phyloP scores from a whole-genome alignment of 2,329 filamentous ascomycete genomes.

The Hymenoscyphus fraxineus region DNA sequence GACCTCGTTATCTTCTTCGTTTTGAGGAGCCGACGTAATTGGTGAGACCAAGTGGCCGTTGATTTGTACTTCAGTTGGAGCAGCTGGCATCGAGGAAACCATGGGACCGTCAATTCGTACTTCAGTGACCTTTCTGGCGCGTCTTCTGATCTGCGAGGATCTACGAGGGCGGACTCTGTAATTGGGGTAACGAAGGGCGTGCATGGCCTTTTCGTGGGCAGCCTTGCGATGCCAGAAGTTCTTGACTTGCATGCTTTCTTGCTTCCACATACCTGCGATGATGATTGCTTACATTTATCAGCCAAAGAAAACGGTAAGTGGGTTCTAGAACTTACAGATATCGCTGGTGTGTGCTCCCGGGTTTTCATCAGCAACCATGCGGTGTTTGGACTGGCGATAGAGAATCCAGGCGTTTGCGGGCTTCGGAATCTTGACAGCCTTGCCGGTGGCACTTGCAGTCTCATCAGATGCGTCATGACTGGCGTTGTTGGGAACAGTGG shows the following conservation, averaged over 20 bases:
- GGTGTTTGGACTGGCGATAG: conserved; percentile 11
- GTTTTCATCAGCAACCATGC: background rate
- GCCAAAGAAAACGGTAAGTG: background rate
- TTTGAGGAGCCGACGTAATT: too few relatives aligned
- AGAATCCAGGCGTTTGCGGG: conserved; percentile 11
- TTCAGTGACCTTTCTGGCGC: background rate
- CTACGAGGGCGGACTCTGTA: conserved; percentile 4
- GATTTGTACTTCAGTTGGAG: too few relatives aligned
- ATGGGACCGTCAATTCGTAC: background rate
- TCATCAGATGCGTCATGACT: background rate
- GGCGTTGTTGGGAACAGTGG: too few relatives aligned
- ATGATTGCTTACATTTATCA: conserved; percentile 4
- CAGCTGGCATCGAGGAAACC: too few relatives aligned
- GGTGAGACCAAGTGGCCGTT: too few relatives aligned
- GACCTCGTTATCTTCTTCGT: background rate
- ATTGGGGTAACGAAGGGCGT: conserved; percentile 1
- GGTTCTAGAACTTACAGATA: conserved; percentile 2
- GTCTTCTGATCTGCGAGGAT: conserved; percentile 9
- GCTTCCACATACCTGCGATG: conserved; percentile 10
- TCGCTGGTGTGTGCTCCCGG: conserved; percentile 9
- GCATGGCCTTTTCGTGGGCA: conserved; percentile 3
- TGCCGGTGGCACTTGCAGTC: background rate
- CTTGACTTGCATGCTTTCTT: conserved; percentile 2
- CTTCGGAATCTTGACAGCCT: conserved; percentile 6
- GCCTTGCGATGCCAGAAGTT: conserved; percentile 3